Conservation (phyloP, 106 monocot genomes). For the Phalaenopsis aphrodite region DNA sequence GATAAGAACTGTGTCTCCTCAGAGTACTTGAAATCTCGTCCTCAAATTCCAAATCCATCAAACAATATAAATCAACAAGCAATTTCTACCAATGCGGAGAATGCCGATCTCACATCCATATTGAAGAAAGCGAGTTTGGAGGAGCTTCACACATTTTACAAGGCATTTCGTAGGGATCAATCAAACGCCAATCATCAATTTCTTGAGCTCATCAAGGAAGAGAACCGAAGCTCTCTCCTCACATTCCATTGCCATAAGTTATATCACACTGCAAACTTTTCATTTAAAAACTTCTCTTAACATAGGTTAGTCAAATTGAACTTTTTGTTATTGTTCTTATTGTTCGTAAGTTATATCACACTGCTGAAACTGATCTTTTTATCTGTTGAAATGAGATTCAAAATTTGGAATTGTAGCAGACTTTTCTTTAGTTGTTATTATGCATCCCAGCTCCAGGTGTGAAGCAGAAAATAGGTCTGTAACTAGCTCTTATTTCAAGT, state of each 20-base stretch:
- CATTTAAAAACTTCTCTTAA: background rate
- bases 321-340: background rate
- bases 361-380: background rate
- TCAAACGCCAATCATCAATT: background rate
- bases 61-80: background rate
- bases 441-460: too few relatives aligned
- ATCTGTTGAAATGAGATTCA: background rate
- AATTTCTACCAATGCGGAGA: background rate
- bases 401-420: background rate
- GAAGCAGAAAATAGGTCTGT: too few relatives aligned
- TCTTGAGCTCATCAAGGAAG: slow-evolving; percentile 8
- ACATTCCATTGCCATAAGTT: background rate
- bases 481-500: too few relatives aligned
- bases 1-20: background rate
- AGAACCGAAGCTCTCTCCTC: background rate
- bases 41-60: background rate
- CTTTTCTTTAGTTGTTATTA: too few relatives aligned
- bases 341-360: background rate
- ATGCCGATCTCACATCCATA: background rate
- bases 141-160: background rate
- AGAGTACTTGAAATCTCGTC: background rate
- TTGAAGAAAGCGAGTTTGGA: slow-evolving; percentile 1
- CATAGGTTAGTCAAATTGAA: background rate
- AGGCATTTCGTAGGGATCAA: background rate
- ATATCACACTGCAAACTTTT: too few relatives aligned